phyloP scores from a whole-genome alignment of 371 early-diverging fungal genomes.

The Apophysomyces elegans region DNA sequence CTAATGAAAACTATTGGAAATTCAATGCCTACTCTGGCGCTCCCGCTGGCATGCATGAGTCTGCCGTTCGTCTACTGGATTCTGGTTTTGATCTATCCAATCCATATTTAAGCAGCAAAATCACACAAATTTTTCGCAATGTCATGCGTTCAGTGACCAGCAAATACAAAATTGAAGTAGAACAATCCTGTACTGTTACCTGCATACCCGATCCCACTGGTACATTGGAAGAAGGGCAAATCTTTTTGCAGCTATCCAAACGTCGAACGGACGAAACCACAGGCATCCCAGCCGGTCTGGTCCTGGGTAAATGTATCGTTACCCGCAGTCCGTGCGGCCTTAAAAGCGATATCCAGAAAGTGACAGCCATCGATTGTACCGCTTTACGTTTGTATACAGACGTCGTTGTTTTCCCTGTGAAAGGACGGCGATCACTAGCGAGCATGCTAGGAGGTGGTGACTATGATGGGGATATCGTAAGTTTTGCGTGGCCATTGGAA shows the following conservation, averaged over 20 bases:
- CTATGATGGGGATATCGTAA: constrained; percentile 59
- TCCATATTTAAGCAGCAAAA: constrained; percentile 41
- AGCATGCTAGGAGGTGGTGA: constrained; percentile 55
- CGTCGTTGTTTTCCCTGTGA: constrained; percentile 45
- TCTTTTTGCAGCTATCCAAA: constrained; percentile 45
- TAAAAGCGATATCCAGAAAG: constrained; percentile 51
- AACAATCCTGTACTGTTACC: constrained; percentile 48
- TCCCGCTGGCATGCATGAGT: constrained; percentile 38
- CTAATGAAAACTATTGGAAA: constrained; percentile 13
- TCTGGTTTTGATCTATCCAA: constrained; percentile 52
- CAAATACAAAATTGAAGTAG: constrained; percentile 48
- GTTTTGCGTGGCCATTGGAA: constrained; percentile 7
- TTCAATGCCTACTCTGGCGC: constrained; percentile 40
- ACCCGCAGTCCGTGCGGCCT: constrained; percentile 52
- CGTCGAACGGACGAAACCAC: constrained; percentile 43
- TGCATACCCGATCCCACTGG: constrained; percentile 56
- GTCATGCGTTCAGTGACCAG: constrained; percentile 35
- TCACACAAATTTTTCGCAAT: constrained; percentile 40
- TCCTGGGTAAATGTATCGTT: constrained; percentile 48
- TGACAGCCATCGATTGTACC: constrained; percentile 42
- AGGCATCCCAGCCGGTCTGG: constrained; percentile 38
- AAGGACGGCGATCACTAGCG: constrained; percentile 46
- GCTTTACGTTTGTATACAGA: constrained; percentile 46
- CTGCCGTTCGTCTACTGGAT: constrained; percentile 41
- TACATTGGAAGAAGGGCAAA: constrained; percentile 35